Evolutionary conservation across 2,329 filamentous ascomycete genomes (phyloP), one percentile per base, ranked within the genome.

Genomic region (Dactylellina cionopaga): DNA sequence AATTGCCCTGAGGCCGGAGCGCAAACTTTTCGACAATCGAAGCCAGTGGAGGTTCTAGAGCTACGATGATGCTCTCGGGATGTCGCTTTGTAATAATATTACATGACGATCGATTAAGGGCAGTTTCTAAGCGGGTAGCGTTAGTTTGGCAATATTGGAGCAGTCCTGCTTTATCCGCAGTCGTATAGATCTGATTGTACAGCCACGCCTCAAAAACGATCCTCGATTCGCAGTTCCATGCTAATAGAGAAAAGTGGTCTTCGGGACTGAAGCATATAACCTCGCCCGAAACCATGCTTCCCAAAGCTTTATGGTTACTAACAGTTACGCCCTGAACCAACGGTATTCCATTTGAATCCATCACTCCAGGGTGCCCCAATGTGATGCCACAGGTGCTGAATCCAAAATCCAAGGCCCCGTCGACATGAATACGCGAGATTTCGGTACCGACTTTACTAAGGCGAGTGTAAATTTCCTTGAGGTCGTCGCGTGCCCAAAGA

Each of bases 351-450:
- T 22, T 3, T 10, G 41, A 7, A 11, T 44, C 41, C 5, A 22
- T 11, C 4, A 17, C 25, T 4, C 41, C 41, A 22, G 41, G 41
- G 5, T n/a, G 44, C 2, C 44, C 44, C 5, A 49, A 25, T 27
- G 22, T 49, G n/a, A 49, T n/a, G 11, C 44, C 22, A 49, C 44
- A 49, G 11, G 25, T 49, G 19, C 44, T 25, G 24, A 27, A 49
- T 9, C 44, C 44, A 49, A 49, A 49, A 49, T 49, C 44, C 22
- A 49, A 49, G 11, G 44, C 44, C 5, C 44, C 44, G 44, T 49
- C 44, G 5, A 49, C 24, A 24, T 49, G 44, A 29, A 49, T 25
- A 29, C 25, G 13, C 10, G 41, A 7, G 19, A 44, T 44, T 10
- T 44, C 15, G 17, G 25, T 44, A 4, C 41, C 41, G 15, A 22